phyloP scores from a whole-genome alignment of 306 rosid species.

The Rosa lucieae region DNA sequence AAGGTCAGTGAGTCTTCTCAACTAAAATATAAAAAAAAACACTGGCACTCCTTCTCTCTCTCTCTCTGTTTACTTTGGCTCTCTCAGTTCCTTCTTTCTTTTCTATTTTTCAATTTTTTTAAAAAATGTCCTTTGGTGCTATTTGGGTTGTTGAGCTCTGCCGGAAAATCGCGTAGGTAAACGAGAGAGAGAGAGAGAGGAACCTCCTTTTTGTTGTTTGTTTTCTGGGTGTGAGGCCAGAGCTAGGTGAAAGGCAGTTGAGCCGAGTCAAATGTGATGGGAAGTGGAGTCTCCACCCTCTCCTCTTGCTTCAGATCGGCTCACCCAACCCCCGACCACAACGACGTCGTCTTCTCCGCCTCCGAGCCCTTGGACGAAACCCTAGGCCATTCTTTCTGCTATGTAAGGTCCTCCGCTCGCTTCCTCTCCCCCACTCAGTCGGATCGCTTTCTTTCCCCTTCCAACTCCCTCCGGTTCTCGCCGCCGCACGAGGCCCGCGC shows the following conservation, averaged over 20 bases:
- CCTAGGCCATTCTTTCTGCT: conserved; percentile 98
- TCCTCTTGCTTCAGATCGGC: conserved; percentile 68
- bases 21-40: conserved; percentile 14
- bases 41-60: conserved; percentile 18
- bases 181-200: background rate
- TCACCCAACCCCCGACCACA: conserved; percentile 23
- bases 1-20: conserved; percentile 30
- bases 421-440: conserved; percentile 74
- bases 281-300: conserved; percentile 68
- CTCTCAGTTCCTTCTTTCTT: background rate
- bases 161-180: conserved; percentile 41
- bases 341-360: conserved; percentile 50
- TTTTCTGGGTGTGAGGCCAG: background rate
- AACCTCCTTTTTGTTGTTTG: no score
- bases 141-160: conserved; percentile 31
- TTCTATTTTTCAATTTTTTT: background rate
- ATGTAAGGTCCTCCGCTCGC: conserved; percentile 85
- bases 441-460: conserved; percentile 84
- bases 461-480: conserved; percentile 81
- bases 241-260: background rate
- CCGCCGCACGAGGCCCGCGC: conserved; percentile 54
- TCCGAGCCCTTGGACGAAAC: conserved; percentile 81
- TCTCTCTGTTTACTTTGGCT: conserved; percentile 20
- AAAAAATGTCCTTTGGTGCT: conserved; percentile 18
- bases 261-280: conserved; percentile 86